A percentile compares a stretch with the other conserved stretches of the same genome.
phyloP scores from a whole-genome alignment of 805 yeast genomes.

The Komagataella ulmi region DNA sequence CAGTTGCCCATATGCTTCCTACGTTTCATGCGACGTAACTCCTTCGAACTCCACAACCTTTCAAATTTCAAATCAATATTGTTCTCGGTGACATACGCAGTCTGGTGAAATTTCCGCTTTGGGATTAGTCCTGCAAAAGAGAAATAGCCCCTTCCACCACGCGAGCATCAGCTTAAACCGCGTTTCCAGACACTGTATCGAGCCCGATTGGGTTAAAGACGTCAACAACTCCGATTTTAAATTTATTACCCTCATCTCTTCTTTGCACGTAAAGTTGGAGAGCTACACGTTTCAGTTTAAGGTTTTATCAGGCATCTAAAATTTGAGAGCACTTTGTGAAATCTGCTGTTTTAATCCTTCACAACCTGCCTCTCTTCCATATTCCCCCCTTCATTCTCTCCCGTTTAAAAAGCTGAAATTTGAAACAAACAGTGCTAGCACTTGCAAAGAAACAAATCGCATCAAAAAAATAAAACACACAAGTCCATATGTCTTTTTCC shows the following conservation, averaged over 20 bases:
- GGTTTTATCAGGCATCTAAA: too few relatives aligned
- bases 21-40: not conserved
- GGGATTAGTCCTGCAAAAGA: not conserved
- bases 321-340: not conserved
- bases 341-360: not conserved
- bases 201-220: not conserved
- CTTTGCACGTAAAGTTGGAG: not conserved
- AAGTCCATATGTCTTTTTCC: constrained; percentile 23
- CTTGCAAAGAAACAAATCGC: not conserved
- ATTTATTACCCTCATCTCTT: not conserved
- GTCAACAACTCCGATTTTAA: not conserved
- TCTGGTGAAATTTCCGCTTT: not conserved
- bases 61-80: not conserved
- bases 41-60: not conserved
- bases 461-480: not conserved
- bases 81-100: not conserved
- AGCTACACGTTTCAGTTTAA: not conserved
- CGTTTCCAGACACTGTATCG: not conserved
- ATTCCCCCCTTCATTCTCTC: not conserved
- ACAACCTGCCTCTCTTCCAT: not conserved
- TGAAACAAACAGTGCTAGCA: not conserved
- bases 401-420: not conserved
- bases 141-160: not conserved
- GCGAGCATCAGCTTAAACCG: not conserved
- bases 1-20: too few relatives aligned